phyloP scores from a whole-genome alignment of 2,329 filamentous ascomycete genomes.

The Penicillium sp. region DNA sequence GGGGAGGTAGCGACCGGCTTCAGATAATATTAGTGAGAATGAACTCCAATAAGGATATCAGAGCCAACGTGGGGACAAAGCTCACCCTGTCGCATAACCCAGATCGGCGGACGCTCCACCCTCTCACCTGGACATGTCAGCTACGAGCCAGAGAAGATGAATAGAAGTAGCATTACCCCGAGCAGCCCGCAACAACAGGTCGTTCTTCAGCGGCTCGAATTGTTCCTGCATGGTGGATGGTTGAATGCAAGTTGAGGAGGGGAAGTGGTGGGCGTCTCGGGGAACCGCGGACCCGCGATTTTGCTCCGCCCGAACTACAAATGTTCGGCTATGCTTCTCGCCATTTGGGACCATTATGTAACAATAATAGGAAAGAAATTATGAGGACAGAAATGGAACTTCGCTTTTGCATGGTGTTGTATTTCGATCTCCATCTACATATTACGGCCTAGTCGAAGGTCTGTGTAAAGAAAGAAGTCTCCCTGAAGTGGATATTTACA shows the following conservation, averaged over 20 bases:
- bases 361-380: too few species aligned
- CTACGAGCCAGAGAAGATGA: slow-evolving; percentile 4
- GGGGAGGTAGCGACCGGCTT: slow-evolving; percentile 91
- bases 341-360: too few species aligned
- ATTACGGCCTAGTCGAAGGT: too few species aligned
- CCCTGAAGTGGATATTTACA: too few species aligned
- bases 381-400: too few species aligned
- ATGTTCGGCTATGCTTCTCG: too few species aligned
- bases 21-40: slow-evolving; percentile 9
- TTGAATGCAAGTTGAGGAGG: slow-evolving; percentile 23
- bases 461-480: too few species aligned
- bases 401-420: too few species aligned
- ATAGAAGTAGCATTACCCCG: slow-evolving; percentile 57
- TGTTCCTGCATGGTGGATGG: slow-evolving; percentile 55
- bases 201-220: slow-evolving; percentile 85
- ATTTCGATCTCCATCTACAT: too few species aligned
- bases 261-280: slow-evolving; percentile 21
- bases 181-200: slow-evolving; percentile 82
- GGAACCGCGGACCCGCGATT: slow-evolving; percentile 11
- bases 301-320: slow-evolving; percentile 8
- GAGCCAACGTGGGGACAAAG: slow-evolving; percentile 5
- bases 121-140: slow-evolving; percentile 60
- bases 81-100: slow-evolving; percentile 98
- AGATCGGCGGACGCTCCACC: slow-evolving; percentile 89
- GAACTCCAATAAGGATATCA: neutral